A percentile compares a stretch with the other conserved stretches of the same genome.
Conservation (phyloP, 306 rosid genomes). For the Lathyrus oleraceus region DNA sequence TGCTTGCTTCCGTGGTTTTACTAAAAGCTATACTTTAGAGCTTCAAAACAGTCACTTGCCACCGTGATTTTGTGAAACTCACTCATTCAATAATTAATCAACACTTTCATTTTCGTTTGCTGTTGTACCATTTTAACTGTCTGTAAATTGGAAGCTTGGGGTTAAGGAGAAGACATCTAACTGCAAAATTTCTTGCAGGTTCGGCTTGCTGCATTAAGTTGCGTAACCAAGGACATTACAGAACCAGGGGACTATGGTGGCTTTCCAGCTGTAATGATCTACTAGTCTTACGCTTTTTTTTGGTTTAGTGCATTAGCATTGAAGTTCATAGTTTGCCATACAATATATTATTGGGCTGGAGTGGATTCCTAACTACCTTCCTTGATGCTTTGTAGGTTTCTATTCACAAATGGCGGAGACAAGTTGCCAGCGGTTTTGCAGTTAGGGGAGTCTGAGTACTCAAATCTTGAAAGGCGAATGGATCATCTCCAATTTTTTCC, state of each 20-base stretch:
- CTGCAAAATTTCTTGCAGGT: conserved; percentile 53
- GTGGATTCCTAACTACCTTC: conserved; percentile 11
- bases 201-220: conserved; percentile 80
- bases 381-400: conserved; percentile 56
- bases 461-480: too few species aligned
- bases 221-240: conserved; percentile 78
- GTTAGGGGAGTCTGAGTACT: conserved; percentile 4
- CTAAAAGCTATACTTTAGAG: neutral
- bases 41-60: neutral
- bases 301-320: neutral
- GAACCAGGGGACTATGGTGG: conserved; percentile 89
- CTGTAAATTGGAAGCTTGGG: conserved; percentile 16
- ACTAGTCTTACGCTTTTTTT: conserved; percentile 1
- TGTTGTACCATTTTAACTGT: conserved; percentile 17
- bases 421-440: conserved; percentile 49
- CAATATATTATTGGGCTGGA: neutral
- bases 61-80: neutral
- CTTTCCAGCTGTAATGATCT: conserved; percentile 69
- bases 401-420: conserved; percentile 72
- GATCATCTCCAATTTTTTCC: too few species aligned
- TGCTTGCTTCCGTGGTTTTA: neutral
- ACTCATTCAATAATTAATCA: neutral
- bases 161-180: conserved; percentile 38
- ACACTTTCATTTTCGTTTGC: neutral
- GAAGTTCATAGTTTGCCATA: conserved; percentile 12